Evolutionary conservation across 495 filamentous ascomycete species (phyloP), one percentile per base, ranked within the genome.

Genomic region (Lophium mytilinum): DNA sequence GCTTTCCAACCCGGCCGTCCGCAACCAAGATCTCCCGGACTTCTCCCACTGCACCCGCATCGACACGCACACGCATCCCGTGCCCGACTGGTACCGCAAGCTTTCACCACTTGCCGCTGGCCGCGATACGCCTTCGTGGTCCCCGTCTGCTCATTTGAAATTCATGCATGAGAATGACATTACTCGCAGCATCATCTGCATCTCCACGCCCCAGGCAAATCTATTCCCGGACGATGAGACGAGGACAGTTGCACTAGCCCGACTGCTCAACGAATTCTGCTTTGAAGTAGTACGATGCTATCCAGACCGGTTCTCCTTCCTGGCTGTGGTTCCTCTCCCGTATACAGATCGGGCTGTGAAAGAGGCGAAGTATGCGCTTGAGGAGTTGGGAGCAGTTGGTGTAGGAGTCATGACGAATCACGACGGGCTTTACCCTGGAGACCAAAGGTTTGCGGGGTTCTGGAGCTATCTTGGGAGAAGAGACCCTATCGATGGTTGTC

Each of bases 381-480:
- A 56, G 18, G 39, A 63, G 18, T 50, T 68, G 12, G 57, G 54
- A 7, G 65, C 65, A 9, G 50, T 54, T 4, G 65, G 65, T 6
- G 52, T 63, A 1, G 62, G 58, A 1, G 56, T 65, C 2, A 48
- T 68, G 52, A 62, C 62, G 11, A 68, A 68, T 48, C 65, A 68
- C 49, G 62, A 68, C 17, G 65, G 58, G 1, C 39, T 62, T 21
- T 68, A 68, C 47, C 56, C 55, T 2, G 65, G 65, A 9, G 60
- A 63, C 42, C 18, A 37, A 15, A 33, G 12, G 48, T 63, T 68
- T 36, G 50, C 41, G 34, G 52, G 45, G 19, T 34, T 68, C 14
- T 68, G 63, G 55, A 37, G 46, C 15, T 53, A 53, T 46, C 41
- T 68, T 19, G 46, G 65, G 24, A 37, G 34, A n/a, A 41, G 61